phyloP scores from a whole-genome alignment of 176 grass and related monocot species.

The Carex myosuroides region DNA sequence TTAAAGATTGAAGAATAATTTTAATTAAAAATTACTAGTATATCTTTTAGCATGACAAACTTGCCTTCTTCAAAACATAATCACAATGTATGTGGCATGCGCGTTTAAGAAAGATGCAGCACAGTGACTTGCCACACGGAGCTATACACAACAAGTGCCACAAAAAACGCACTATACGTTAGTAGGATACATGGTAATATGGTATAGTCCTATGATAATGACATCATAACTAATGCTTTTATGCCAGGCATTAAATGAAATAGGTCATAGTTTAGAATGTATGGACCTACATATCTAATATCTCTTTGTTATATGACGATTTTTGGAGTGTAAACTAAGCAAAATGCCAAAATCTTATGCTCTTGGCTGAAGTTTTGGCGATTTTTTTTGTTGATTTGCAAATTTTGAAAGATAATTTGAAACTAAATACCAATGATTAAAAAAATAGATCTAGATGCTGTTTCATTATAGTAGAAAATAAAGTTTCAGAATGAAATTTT shows the following conservation, averaged over 20 bases:
- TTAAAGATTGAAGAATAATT: not conserved
- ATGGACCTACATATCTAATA: slow-evolving; percentile 15
- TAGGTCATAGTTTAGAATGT: not conserved
- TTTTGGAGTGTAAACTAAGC: slow-evolving; percentile 22
- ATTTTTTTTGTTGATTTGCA: not conserved
- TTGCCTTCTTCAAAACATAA: not conserved
- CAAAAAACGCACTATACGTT: not conserved
- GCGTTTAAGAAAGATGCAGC: not conserved
- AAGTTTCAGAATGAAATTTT: not conserved
- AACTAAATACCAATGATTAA: not conserved
- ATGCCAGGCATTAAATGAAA: not conserved
- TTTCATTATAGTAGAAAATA: not conserved
- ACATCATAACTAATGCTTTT: slow-evolving; percentile 20
- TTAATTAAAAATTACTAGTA: not conserved
- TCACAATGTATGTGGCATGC: not conserved
- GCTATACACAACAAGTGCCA: not conserved
- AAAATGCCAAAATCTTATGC: not conserved
- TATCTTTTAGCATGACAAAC: not conserved
- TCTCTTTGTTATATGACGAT: slow-evolving; percentile 7
- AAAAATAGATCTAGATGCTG: not conserved
- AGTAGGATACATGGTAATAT: slow-evolving; percentile 7
- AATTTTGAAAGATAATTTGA: not conserved
- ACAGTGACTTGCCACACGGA: not conserved
- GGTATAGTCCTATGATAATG: slow-evolving; percentile 9
- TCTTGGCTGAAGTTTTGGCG: not conserved